Percentiles rank a stretch among this genome's conserved stretches.
Evolutionary conservation across 129 eudicot species (phyloP).

Genomic region (Silybum marianum): DNA sequence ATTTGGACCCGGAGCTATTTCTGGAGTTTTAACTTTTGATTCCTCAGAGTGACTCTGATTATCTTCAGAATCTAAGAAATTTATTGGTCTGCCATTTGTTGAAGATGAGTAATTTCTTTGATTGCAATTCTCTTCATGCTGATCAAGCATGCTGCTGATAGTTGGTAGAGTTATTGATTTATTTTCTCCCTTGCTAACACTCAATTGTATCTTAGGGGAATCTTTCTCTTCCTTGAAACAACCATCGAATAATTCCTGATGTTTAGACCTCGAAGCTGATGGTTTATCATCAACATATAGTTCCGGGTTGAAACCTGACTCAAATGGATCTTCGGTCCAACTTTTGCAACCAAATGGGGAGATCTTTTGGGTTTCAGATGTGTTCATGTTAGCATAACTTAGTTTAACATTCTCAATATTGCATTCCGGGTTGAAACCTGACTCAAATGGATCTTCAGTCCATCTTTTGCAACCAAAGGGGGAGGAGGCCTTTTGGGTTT

Average conservation of each 20-base stretch:
- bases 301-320: slow-evolving; percentile 20
- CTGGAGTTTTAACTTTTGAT: slow-evolving; percentile 41
- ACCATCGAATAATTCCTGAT: slow-evolving; percentile 22
- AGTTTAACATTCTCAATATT: slow-evolving; percentile 17
- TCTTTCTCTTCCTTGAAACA: slow-evolving; percentile 24
- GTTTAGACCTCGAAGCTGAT: slow-evolving; percentile 19
- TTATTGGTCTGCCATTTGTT: slow-evolving; percentile 22
- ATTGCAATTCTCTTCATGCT: slow-evolving; percentile 22
- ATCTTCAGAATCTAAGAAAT: slow-evolving; percentile 33
- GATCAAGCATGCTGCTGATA: slow-evolving; percentile 32
- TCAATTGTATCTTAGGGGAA: slow-evolving; percentile 16
- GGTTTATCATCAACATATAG: slow-evolving; percentile 22
- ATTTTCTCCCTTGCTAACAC: slow-evolving; percentile 30
- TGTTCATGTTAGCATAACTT: slow-evolving; percentile 26
- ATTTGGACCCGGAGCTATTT: slow-evolving; percentile 24
- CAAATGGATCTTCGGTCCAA: slow-evolving; percentile 40
- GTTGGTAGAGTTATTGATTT: slow-evolving; percentile 27
- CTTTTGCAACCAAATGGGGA: slow-evolving; percentile 19
- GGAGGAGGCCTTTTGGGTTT: slow-evolving; percentile 24
- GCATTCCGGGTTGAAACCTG: slow-evolving; percentile 13
- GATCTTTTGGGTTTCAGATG: slow-evolving; percentile 31
- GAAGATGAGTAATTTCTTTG: slow-evolving; percentile 47
- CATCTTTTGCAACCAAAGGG: slow-evolving; percentile 25
- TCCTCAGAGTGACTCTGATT: slow-evolving; percentile 33
- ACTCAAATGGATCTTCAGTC: slow-evolving; percentile 36